Percentiles rank a stretch among this genome's conserved stretches.
These are phyloP conservation scores for Lithospermum erythrorhizon DNA, from an alignment of 257 asterid genomes.

Conservation along the genomic window DNA sequence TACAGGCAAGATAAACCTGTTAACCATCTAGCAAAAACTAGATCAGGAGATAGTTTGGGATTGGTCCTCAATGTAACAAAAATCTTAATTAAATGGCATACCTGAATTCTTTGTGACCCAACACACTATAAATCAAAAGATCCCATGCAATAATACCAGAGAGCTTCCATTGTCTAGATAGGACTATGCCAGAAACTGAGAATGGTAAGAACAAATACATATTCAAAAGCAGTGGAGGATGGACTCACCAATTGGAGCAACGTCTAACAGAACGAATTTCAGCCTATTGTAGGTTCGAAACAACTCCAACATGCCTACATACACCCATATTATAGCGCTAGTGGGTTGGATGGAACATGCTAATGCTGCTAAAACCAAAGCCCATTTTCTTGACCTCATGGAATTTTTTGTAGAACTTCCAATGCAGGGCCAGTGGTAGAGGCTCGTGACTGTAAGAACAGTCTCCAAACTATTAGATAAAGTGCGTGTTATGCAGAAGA, in stretches of 20 bases:
- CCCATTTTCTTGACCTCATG: slow-evolving; percentile 51
- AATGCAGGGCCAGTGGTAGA: slow-evolving; percentile 92
- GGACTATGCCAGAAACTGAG: slow-evolving; percentile 49
- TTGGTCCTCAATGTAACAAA: slow-evolving; percentile 3
- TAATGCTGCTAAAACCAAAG: slow-evolving; percentile 59
- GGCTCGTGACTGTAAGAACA: slow-evolving; percentile 71
- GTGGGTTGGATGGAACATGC: slow-evolving; percentile 95
- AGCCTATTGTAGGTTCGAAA: slow-evolving; percentile 37
- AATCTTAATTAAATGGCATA: slow-evolving; percentile 14
- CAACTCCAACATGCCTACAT: slow-evolving; percentile 65
- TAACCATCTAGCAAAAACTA: slow-evolving; percentile 14
- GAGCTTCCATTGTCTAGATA: slow-evolving; percentile 63
- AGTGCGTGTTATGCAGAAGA: slow-evolving; percentile 86
- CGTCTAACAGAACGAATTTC: slow-evolving; percentile 59
- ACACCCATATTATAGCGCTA: slow-evolving; percentile 87
- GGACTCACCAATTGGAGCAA: slow-evolving; percentile 63
- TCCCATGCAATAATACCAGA: slow-evolving; percentile 79
- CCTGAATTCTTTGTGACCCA: slow-evolving; percentile 99
- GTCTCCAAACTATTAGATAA: slow-evolving; percentile 85
- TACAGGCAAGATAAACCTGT: slow-evolving; percentile 96
- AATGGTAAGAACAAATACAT: slow-evolving; percentile 37
- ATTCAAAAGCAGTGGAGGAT: background rate
- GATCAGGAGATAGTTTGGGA: background rate
- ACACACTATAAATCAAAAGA: slow-evolving; percentile 76
- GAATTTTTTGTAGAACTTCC: slow-evolving; percentile 27